Evolutionary conservation across 306 rosid genomes (phyloP).

Genomic region (Trifolium subterraneum): DNA sequence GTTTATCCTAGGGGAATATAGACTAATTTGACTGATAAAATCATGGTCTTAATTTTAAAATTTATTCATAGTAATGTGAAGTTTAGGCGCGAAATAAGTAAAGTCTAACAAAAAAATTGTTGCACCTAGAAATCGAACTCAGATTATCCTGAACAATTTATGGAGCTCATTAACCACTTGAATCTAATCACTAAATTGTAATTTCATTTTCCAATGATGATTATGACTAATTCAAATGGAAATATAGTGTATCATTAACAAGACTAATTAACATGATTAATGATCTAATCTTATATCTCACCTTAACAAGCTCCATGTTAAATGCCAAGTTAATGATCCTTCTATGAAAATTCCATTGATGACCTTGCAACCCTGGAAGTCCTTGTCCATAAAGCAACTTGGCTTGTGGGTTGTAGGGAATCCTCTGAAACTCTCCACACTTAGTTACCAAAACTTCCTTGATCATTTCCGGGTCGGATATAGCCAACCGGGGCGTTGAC

Average conservation of each 20-base stretch:
- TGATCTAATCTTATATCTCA: background rate
- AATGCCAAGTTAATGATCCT: slow-evolving; percentile 67
- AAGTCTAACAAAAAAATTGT: too few relatives aligned
- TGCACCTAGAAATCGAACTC: too few relatives aligned
- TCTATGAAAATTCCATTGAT: slow-evolving; percentile 63
- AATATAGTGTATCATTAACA: background rate
- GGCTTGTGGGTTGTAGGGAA: slow-evolving; percentile 49
- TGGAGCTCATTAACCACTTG: too few relatives aligned
- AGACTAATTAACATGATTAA: too few relatives aligned
- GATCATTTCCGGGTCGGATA: slow-evolving; percentile 68
- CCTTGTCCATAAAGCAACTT: slow-evolving; percentile 66
- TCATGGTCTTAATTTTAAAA: background rate
- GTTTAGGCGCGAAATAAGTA: too few relatives aligned
- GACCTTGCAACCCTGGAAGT: slow-evolving; percentile 56
- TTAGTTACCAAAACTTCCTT: slow-evolving; percentile 64
- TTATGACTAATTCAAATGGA: too few relatives aligned
- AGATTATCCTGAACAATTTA: too few relatives aligned
- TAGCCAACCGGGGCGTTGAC: slow-evolving; percentile 61
- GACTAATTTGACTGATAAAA: background rate
- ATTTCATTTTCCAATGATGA: too few relatives aligned
- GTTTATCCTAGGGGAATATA: background rate
- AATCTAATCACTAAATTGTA: too few relatives aligned
- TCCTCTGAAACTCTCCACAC: slow-evolving; percentile 45
- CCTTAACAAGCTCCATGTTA: slow-evolving; percentile 44
- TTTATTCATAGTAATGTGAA: too few relatives aligned